Conservation (phyloP, 257 asterid species). For the Orobanche coerulescens region DNA sequence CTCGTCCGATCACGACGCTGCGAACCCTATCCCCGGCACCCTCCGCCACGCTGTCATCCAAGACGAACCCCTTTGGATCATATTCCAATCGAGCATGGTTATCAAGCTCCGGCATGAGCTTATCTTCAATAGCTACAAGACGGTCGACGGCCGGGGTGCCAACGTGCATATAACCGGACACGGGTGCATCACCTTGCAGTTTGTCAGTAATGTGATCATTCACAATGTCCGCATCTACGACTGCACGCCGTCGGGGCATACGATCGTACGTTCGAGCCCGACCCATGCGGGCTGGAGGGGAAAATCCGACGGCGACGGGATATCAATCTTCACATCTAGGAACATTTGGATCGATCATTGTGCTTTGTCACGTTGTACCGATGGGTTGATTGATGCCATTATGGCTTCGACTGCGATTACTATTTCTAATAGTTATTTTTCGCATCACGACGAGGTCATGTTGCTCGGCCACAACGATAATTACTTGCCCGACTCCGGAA, state of each 20-base stretch:
- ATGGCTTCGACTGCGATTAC: slow-evolving; percentile 83
- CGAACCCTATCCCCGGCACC: slow-evolving; percentile 62
- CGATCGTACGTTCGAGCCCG: slow-evolving; percentile 53
- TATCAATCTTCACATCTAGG: slow-evolving; percentile 46
- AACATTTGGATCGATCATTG: slow-evolving; percentile 84
- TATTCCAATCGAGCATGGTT: slow-evolving; percentile 51
- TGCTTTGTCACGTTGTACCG: slow-evolving; percentile 66
- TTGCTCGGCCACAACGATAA: slow-evolving; percentile 65
- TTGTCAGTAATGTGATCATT: slow-evolving; percentile 57
- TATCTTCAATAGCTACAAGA: slow-evolving; percentile 56
- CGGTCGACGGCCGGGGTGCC: slow-evolving; percentile 67
- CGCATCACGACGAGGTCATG: slow-evolving; percentile 80
- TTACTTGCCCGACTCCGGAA: slow-evolving; percentile 56
- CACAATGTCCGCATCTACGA: slow-evolving; percentile 52
- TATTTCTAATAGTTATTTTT: slow-evolving; percentile 60
- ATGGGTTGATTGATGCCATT: slow-evolving; percentile 70
- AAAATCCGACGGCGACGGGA: slow-evolving; percentile 78
- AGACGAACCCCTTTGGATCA: slow-evolving; percentile 79
- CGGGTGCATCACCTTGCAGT: slow-evolving; percentile 68
- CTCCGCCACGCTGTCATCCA: slow-evolving; percentile 82
- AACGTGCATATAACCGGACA: slow-evolving; percentile 56
- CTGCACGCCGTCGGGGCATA: slow-evolving; percentile 63
- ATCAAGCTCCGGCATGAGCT: slow-evolving; percentile 68
- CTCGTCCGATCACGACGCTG: slow-evolving; percentile 56
- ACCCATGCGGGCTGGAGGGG: slow-evolving; percentile 64